Evolutionary conservation across 2,329 filamentous ascomycete species (phyloP), one percentile per base, ranked within the genome.

Genomic region (Alternaria arborescens): DNA sequence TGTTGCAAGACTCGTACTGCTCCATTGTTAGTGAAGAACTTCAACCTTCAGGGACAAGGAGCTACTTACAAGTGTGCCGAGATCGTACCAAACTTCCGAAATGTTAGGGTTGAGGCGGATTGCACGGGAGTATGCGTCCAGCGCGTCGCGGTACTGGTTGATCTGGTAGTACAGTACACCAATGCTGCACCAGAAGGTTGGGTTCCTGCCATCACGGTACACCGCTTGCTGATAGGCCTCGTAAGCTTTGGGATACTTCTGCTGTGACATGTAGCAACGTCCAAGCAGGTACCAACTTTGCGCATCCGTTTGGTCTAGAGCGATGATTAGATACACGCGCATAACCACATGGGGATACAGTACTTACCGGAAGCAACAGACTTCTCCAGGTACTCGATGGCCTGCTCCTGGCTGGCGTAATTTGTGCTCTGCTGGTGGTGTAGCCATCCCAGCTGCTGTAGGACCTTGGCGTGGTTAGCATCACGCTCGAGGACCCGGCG

Each of bases 161-260:
- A 99, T 99, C 81, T 98, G 95, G 82, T 98, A 99, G 80, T 99
- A 99, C 61, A 99, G 86, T 16, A 99, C 95, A 78, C 95, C 95
- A 76, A 99, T 99, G 10, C 94, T 98, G 83, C 95, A 98, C 95
- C 95, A 99, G 83, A 98, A 99, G 2, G 95, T 98, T 18, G 95
- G 95, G 78, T 98, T 98, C 70, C 95, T 91, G 34, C 95, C 95
- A 77, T 99, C 95, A 58, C 95, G 93, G 77, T 99, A 99, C 40
- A 99, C 95, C 3, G 95, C 95, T 82, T 99, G 95, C 78, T 99
- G 95, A 79, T 98, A 98, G 6, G 95, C 94, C 77, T 99, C 95
- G 73, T 98, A 98, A 0, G 95, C 95, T 79, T 98, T 98, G 73
- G 94, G 94, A 73, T 98, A 98, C 79, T 98, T 98, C 79, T 97